phyloP scores from a whole-genome alignment of 2,329 filamentous ascomycete genomes.

The Torrubiellomyces zombiae region DNA sequence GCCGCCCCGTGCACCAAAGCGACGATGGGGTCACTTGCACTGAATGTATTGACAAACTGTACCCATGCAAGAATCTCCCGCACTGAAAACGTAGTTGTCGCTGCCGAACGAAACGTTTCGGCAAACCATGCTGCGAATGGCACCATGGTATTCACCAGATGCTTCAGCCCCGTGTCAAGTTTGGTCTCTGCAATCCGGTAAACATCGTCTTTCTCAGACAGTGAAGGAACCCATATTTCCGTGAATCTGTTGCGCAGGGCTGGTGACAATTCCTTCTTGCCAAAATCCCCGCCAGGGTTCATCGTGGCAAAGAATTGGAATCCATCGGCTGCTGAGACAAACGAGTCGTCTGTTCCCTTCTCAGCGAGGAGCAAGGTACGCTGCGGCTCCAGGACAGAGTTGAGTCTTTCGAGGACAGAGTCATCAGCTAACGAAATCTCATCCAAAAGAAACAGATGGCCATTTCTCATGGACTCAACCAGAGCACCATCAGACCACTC shows the following conservation, averaged over 20 bases:
- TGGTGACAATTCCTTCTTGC: constrained; percentile 91
- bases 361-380: constrained; percentile 80
- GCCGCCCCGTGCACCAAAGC: constrained; percentile 68
- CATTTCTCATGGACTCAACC: constrained; percentile 81
- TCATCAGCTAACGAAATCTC: constrained; percentile 97
- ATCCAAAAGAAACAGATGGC: constrained; percentile 83
- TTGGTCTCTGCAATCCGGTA: constrained; percentile 73
- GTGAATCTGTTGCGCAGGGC: constrained; percentile 93
- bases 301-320: constrained; percentile 98
- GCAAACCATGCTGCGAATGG: constrained; percentile 91
- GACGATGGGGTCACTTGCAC: constrained; percentile 25
- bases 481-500: constrained; percentile 94
- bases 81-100: constrained; percentile 68
- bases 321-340: constrained; percentile 55
- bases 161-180: constrained; percentile 36
- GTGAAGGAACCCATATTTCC: constrained; percentile 90
- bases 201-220: constrained; percentile 74
- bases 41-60: constrained; percentile 66
- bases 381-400: constrained; percentile 85
- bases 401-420: constrained; percentile 87
- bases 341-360: constrained; percentile 73
- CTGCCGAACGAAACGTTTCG: constrained; percentile 56
- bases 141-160: constrained; percentile 54
- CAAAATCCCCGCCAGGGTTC: constrained; percentile 97
- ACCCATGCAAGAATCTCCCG: constrained; percentile 89